Percentiles rank a stretch among this genome's conserved stretches.
phyloP scores from a whole-genome alignment of 441 rosid genomes.

The Syzygium malaccense region DNA sequence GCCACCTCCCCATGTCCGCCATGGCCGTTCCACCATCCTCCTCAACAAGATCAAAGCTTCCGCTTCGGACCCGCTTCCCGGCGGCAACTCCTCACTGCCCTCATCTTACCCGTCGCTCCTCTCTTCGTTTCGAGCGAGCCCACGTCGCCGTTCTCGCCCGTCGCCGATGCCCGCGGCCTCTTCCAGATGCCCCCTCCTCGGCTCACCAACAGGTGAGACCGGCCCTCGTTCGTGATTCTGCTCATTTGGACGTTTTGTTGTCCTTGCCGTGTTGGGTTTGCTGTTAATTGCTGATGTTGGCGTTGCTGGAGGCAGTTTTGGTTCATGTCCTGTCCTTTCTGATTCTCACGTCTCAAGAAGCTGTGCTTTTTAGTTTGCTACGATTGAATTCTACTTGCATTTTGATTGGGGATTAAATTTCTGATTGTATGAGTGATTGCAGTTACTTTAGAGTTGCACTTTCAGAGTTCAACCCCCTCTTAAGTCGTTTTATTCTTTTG shows the following conservation, averaged over 20 bases:
- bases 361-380: not conserved
- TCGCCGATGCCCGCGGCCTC: slow-evolving; percentile 53
- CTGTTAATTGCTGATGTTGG: not conserved
- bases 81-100: slow-evolving; percentile 41
- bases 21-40: not conserved
- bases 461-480: not conserved
- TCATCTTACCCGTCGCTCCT: slow-evolving; percentile 25
- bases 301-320: not conserved
- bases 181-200: slow-evolving; percentile 66
- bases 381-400: not conserved
- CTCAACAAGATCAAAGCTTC: not conserved
- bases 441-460: not conserved
- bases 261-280: not conserved
- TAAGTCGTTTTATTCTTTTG: not conserved
- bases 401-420: not conserved
- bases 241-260: not conserved
- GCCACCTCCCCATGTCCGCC: not conserved
- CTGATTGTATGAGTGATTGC: not conserved
- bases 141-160: not conserved
- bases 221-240: not conserved
- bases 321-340: not conserved
- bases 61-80: slow-evolving; percentile 22
- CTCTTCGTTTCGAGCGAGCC: slow-evolving; percentile 11
- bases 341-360: not conserved
- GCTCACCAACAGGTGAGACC: slow-evolving; percentile 42